Evolutionary conservation across 306 rosid species (phyloP).

Genomic region (Prinsepia uniflora): DNA sequence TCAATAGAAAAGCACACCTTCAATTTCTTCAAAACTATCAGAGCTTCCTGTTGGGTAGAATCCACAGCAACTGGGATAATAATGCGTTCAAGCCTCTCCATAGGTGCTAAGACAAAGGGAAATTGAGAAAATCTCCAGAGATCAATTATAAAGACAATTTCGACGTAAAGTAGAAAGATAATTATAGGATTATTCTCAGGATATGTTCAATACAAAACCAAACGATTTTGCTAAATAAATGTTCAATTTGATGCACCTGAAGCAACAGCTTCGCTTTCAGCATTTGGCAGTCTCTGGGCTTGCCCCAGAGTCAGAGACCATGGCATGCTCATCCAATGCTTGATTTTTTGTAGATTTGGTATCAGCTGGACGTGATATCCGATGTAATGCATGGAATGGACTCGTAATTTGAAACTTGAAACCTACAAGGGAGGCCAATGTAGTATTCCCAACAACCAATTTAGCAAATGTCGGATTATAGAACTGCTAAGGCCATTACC

Average conservation of each 20-base stretch:
- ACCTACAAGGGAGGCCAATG: slow-evolving; percentile 35
- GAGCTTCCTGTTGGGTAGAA: slow-evolving; percentile 78
- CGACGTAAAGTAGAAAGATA: not conserved
- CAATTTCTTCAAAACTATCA: slow-evolving; percentile 59
- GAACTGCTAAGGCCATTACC: not conserved
- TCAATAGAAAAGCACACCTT: slow-evolving; percentile 53
- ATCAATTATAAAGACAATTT: not conserved
- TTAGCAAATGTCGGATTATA: not conserved
- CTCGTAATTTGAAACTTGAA: slow-evolving; percentile 41
- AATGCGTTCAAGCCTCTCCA: slow-evolving; percentile 50
- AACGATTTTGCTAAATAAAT: not conserved
- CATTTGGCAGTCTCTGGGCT: slow-evolving; percentile 28
- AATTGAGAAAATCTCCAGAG: not conserved
- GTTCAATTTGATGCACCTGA: slow-evolving; percentile 32
- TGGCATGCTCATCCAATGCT: slow-evolving; percentile 21
- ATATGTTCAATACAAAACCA: not conserved
- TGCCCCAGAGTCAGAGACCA: slow-evolving; percentile 34
- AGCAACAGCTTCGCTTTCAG: slow-evolving; percentile 21
- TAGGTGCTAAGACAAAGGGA: slow-evolving; percentile 28
- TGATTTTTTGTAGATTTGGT: slow-evolving; percentile 22
- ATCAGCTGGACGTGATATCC: slow-evolving; percentile 31
- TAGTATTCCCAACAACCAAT: not conserved
- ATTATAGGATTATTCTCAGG: not conserved
- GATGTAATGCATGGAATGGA: slow-evolving; percentile 45
- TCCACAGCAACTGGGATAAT: slow-evolving; percentile 57